Evolutionary conservation across 257 asterid species (phyloP).

Genomic region (Lithospermum erythrorhizon): DNA sequence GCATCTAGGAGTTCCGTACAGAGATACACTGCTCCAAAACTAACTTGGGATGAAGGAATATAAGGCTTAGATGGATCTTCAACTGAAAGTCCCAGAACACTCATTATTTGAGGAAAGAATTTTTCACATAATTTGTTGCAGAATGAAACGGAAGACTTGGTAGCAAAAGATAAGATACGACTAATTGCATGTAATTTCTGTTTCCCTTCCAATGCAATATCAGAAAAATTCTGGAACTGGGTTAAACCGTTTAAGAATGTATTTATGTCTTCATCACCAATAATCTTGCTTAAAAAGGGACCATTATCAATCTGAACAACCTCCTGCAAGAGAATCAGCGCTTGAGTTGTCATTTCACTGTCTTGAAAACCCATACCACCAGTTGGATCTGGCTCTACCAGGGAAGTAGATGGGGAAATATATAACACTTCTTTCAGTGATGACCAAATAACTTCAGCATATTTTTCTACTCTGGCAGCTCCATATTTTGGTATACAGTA

Average conservation of each 20-base stretch:
- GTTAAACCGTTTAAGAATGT: conserved; percentile 38
- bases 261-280: conserved; percentile 54
- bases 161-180: conserved; percentile 50
- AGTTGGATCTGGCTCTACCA: conserved; percentile 31
- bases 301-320: conserved; percentile 31
- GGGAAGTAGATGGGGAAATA: conserved; percentile 41
- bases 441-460: conserved; percentile 66
- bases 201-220: conserved; percentile 39
- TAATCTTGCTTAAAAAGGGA: conserved; percentile 42
- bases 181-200: conserved; percentile 75
- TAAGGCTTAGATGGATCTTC: conserved; percentile 28
- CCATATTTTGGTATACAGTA: conserved; percentile 63
- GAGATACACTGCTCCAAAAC: conserved; percentile 59
- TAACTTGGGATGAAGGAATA: conserved; percentile 21
- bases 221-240: conserved; percentile 31
- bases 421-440: conserved; percentile 53
- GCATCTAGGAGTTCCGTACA: conserved; percentile 67
- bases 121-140: conserved; percentile 65
- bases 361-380: conserved; percentile 56
- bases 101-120: conserved; percentile 52
- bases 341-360: conserved; percentile 55
- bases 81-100: conserved; percentile 46
- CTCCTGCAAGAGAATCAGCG: conserved; percentile 56
- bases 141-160: conserved; percentile 43
- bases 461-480: conserved; percentile 49